A percentile compares a stretch with the other conserved stretches of the same genome.
Conservation (phyloP, 257 asterid species). For the Thymus mandschuricus region DNA sequence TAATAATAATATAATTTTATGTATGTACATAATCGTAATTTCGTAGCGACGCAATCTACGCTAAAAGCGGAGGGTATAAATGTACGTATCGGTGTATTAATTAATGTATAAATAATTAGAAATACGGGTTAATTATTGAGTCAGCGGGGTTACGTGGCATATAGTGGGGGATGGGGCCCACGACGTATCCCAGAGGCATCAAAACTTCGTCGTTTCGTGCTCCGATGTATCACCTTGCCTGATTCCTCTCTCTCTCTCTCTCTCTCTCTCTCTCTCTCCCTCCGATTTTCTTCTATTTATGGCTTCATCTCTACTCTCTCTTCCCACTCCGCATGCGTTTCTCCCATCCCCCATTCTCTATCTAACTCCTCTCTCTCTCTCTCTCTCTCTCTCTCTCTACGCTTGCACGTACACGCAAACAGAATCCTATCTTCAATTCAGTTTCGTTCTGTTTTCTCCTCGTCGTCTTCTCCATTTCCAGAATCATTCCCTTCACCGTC, state of each 20-base stretch:
- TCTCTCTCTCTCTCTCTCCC: not conserved
- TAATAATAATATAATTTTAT: too few relatives aligned
- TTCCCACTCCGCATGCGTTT: not conserved
- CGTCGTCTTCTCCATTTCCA: not conserved
- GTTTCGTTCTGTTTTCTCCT: not conserved
- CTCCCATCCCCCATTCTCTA: not conserved
- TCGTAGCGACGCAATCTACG: too few relatives aligned
- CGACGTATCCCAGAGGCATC: constrained; percentile 18
- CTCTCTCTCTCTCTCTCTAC: not conserved
- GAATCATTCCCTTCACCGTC: constrained; percentile 9
- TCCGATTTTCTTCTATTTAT: not conserved
- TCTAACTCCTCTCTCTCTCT: not conserved
- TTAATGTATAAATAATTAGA: too few relatives aligned
- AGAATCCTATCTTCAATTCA: not conserved
- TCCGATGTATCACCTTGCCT: constrained; percentile 18
- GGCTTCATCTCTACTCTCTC: not conserved
- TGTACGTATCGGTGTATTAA: too few relatives aligned
- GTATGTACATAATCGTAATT: too few relatives aligned
- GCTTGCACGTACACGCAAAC: not conserved
- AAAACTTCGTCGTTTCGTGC: constrained; percentile 34
- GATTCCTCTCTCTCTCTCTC: not conserved
- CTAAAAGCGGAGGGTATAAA: too few relatives aligned
- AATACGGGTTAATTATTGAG: too few relatives aligned
- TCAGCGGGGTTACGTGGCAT: constrained; percentile 20
- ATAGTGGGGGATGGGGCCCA: constrained; percentile 17